Evolutionary conservation across 345 rosid genomes (phyloP), one percentile per base, ranked within the genome.

Genomic region (Linum lewisii): DNA sequence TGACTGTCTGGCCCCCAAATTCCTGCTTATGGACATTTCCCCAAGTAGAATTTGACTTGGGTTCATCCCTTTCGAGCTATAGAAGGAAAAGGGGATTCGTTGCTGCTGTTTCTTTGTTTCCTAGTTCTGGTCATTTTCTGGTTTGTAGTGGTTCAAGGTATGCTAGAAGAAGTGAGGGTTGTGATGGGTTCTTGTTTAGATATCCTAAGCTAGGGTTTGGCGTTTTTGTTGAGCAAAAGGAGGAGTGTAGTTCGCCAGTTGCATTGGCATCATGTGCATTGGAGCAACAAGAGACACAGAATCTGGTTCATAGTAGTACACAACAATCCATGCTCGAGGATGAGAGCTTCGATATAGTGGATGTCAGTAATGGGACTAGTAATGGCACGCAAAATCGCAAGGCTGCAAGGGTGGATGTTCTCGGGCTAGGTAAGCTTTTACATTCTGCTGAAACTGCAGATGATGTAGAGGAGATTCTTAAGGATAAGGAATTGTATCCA

Each of bases 401-500:
- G 56, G 72, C 59, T 65, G 24, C 60, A 19, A 80, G 82, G 64
- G 59, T 88, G 44, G 78, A 87, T 76, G 91, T 86, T 44, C 78
- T 75, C 20, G 76, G 62, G 5, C 59, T 89, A 61, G 89, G 91
- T 0, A 32, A 34, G 56, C 79, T 81, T 63, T 76, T 93, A 66
- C 74, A 68, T 68, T 72, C 59, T 47, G 84, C 88, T 14, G 78
- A 78, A 78, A 82, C 87, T 4, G 87, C 83, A 0, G 88, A 87
- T 63, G 91, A 86, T 72, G 81, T 87, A 15, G 90, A 85, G 68
- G 77, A 60, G 69, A 82, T 89, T 67, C 84, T 93, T 4, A 82
- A 78, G 81, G 90, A 71, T 61, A 79, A 63, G 60, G 84, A 75
- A 57, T 84, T 72, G 24, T 64, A 89, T 67, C 94, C 97, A 38